Conservation (phyloP, 129 eudicot genomes). For the Helianthus annuus region DNA sequence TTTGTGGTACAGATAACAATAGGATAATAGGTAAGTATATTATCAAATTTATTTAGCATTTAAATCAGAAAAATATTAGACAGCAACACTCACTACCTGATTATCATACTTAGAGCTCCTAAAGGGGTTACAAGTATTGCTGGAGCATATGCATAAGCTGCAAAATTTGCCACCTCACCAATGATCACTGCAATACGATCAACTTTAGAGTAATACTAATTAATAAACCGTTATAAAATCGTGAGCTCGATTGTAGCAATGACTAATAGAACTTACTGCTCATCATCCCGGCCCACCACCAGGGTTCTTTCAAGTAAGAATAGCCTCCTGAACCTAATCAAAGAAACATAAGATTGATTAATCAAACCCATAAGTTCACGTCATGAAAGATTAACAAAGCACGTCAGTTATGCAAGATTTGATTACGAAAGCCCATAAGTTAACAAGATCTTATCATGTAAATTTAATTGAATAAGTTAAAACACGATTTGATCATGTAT, state of each 20-base stretch:
- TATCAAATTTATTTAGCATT: background rate
- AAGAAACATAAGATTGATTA: background rate
- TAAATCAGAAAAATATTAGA: background rate
- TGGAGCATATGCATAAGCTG: slow-evolving; percentile 93
- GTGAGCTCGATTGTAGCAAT: too few relatives aligned
- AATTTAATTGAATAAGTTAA: too few relatives aligned
- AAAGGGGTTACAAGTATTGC: slow-evolving; percentile 88
- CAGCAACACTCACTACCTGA: slow-evolving; percentile 54
- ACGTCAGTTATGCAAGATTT: too few relatives aligned
- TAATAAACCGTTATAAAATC: background rate
- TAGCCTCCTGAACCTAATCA: slow-evolving; percentile 77
- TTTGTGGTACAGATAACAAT: background rate
- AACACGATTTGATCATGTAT: too few relatives aligned
- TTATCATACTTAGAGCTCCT: slow-evolving; percentile 90
- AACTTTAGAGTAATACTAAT: slow-evolving; percentile 2
- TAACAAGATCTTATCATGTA: too few relatives aligned
- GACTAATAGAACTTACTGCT: slow-evolving; percentile 56
- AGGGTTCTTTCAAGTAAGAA: slow-evolving; percentile 75
- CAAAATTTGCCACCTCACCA: slow-evolving; percentile 82
- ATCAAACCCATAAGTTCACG: background rate
- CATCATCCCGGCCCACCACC: slow-evolving; percentile 98
- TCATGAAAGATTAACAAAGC: too few relatives aligned
- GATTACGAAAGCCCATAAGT: too few relatives aligned
- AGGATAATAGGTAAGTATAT: background rate
- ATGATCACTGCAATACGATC: slow-evolving; percentile 53